A percentile compares a stretch with the other conserved stretches of the same genome.
phyloP scores from a whole-genome alignment of 2,329 filamentous ascomycete genomes.

The Periglandula ipomoeae region DNA sequence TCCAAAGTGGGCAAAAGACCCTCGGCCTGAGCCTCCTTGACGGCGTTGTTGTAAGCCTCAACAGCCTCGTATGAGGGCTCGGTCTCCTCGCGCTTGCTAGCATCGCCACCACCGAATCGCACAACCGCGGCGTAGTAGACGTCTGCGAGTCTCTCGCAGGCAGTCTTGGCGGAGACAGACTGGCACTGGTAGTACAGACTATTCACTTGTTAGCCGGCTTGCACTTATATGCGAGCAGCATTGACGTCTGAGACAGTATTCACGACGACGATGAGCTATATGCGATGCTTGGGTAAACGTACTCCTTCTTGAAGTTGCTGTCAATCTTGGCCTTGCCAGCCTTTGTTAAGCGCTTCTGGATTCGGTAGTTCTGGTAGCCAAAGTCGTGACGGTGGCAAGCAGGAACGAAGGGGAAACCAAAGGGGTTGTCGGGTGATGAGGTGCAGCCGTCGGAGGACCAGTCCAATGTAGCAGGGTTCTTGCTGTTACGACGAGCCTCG shows the following conservation, averaged over 20 bases:
- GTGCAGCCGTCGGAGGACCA: slow-evolving; percentile 36
- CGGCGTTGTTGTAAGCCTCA: slow-evolving; percentile 24
- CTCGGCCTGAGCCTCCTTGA: slow-evolving; percentile 25
- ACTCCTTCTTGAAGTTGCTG: slow-evolving; percentile 38
- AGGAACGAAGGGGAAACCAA: slow-evolving; percentile 32
- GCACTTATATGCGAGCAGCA: background rate
- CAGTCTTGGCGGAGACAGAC: slow-evolving; percentile 8
- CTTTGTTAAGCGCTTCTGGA: slow-evolving; percentile 36
- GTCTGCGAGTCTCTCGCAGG: slow-evolving; percentile 27
- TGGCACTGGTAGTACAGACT: slow-evolving; percentile 30
- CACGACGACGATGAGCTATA: too few relatives aligned
- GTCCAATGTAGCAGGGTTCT: slow-evolving; percentile 28
- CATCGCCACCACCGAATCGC: slow-evolving; percentile 25
- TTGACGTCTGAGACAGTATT: background rate
- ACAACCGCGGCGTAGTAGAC: slow-evolving; percentile 31
- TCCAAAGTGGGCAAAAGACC: slow-evolving; percentile 19
- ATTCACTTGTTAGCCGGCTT: background rate
- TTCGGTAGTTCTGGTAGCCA: slow-evolving; percentile 44
- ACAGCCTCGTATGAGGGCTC: slow-evolving; percentile 26
- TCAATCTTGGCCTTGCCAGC: slow-evolving; percentile 36
- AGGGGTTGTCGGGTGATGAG: slow-evolving; percentile 32
- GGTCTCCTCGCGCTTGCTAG: slow-evolving; percentile 19
- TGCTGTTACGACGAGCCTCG: slow-evolving; percentile 26
- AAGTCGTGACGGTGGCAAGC: slow-evolving; percentile 48
- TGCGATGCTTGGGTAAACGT: slow-evolving; percentile 8